Percentiles rank a stretch among this genome's conserved stretches.
Conservation (phyloP, 2,329 filamentous ascomycete genomes). For the Botrytis hyacinthi region DNA sequence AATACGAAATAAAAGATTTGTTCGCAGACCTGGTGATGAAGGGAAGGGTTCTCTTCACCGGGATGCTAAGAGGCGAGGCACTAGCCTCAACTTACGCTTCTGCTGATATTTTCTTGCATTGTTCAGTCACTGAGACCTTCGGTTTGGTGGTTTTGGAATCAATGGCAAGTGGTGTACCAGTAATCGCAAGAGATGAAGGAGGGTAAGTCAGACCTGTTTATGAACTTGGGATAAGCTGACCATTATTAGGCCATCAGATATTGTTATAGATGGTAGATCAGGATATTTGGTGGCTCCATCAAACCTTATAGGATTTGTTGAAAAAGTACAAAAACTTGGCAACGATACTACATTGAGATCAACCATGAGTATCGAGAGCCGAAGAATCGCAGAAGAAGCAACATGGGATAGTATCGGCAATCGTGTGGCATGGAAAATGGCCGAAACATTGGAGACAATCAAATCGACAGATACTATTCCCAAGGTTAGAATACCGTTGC, state of each 20-base stretch:
- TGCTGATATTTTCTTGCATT: slow-evolving; percentile 69
- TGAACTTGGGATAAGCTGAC: neutral
- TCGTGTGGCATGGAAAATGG: slow-evolving; percentile 63
- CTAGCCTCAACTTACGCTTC: slow-evolving; percentile 66
- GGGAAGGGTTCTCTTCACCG: slow-evolving; percentile 63
- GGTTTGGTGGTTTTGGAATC: slow-evolving; percentile 68
- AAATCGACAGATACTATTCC: neutral
- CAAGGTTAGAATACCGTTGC: slow-evolving; percentile 25
- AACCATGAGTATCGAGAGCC: slow-evolving; percentile 48
- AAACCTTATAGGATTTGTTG: slow-evolving; percentile 59
- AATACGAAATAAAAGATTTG: slow-evolving; percentile 57
- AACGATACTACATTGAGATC: slow-evolving; percentile 45
- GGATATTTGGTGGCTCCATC: slow-evolving; percentile 60
- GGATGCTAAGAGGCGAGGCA: slow-evolving; percentile 59
- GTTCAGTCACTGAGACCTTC: slow-evolving; percentile 51
- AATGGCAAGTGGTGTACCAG: slow-evolving; percentile 68
- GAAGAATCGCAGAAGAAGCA: slow-evolving; percentile 57
- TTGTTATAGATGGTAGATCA: slow-evolving; percentile 56
- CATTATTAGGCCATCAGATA: slow-evolving; percentile 57
- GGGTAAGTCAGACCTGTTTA: slow-evolving; percentile 33
- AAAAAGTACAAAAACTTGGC: slow-evolving; percentile 50
- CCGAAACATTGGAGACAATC: slow-evolving; percentile 39
- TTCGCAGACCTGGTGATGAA: slow-evolving; percentile 51
- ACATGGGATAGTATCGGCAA: slow-evolving; percentile 74
- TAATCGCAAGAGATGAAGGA: slow-evolving; percentile 67